These are phyloP conservation scores for Colletotrichum sp. DNA, from an alignment of 2,329 filamentous ascomycete species.

Conservation along the genomic window DNA sequence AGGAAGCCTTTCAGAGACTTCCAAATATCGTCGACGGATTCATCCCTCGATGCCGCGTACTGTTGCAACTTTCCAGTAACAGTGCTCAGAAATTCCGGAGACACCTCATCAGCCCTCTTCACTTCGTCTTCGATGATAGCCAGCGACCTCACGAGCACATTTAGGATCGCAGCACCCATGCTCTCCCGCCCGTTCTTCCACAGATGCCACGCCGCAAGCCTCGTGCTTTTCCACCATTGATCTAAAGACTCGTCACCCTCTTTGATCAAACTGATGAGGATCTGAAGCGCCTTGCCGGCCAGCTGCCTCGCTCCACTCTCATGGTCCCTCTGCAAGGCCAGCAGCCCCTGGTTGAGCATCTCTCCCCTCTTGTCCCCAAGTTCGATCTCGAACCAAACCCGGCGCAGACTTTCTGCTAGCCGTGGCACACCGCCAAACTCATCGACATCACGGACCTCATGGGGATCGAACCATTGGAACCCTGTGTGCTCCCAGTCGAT, in stretches of 20 bases:
- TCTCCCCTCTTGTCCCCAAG: slow-evolving; percentile 50
- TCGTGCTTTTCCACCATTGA: slow-evolving; percentile 60
- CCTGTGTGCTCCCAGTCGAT: slow-evolving; percentile 68
- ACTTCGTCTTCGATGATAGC: slow-evolving; percentile 39
- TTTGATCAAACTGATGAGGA: slow-evolving; percentile 52
- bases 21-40: slow-evolving; percentile 35
- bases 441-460: slow-evolving; percentile 50
- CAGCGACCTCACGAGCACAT: slow-evolving; percentile 52
- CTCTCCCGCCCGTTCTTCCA: slow-evolving; percentile 70
- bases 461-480: slow-evolving; percentile 63
- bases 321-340: slow-evolving; percentile 58
- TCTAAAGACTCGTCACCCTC: slow-evolving; percentile 26
- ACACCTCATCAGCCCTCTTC: slow-evolving; percentile 22
- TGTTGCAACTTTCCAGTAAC: slow-evolving; percentile 17
- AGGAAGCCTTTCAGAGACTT: slow-evolving; percentile 40
- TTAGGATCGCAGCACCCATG: slow-evolving; percentile 67
- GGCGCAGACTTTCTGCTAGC: slow-evolving; percentile 60
- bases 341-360: slow-evolving; percentile 51
- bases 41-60: slow-evolving; percentile 25
- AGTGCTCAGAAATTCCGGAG: slow-evolving; percentile 15
- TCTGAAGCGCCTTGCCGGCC: slow-evolving; percentile 55
- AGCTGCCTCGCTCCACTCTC: slow-evolving; percentile 65
- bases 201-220: slow-evolving; percentile 66
- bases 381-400: slow-evolving; percentile 64
- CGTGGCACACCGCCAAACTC: slow-evolving; percentile 60